Percentiles rank a stretch among this genome's conserved stretches.
phyloP scores from a whole-genome alignment of 306 rosid species.

The Trifolium pratense region DNA sequence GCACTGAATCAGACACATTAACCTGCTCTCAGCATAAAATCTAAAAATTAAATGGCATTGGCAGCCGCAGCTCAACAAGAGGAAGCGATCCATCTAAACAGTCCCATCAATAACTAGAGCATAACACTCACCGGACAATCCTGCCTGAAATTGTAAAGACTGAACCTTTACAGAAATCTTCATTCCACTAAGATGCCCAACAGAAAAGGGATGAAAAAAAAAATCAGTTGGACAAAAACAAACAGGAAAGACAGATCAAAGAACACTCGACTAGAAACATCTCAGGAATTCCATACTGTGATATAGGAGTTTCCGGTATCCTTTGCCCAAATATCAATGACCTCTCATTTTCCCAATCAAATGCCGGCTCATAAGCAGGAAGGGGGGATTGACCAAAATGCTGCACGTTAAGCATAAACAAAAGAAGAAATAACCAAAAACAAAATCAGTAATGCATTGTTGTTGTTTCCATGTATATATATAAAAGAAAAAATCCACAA shows the following conservation, averaged over 20 bases:
- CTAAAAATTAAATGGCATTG: slow-evolving; percentile 26
- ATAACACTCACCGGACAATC: slow-evolving; percentile 74
- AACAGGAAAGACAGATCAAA: slow-evolving; percentile 26
- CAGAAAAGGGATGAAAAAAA: slow-evolving; percentile 41
- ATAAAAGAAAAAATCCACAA: background rate
- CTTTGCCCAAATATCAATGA: slow-evolving; percentile 96
- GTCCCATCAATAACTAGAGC: slow-evolving; percentile 37
- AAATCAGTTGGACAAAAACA: slow-evolving; percentile 32
- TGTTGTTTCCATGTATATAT: slow-evolving; percentile 7
- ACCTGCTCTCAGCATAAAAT: slow-evolving; percentile 38
- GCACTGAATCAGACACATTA: slow-evolving; percentile 51
- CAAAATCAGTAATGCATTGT: slow-evolving; percentile 8
- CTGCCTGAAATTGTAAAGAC: slow-evolving; percentile 85
- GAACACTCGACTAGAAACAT: slow-evolving; percentile 33
- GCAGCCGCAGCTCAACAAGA: slow-evolving; percentile 5
- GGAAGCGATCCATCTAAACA: slow-evolving; percentile 37
- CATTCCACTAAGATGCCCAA: slow-evolving; percentile 73
- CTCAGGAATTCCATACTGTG: slow-evolving; percentile 68
- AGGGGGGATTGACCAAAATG: slow-evolving; percentile 89
- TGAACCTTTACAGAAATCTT: slow-evolving; percentile 93
- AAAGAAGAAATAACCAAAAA: background rate
- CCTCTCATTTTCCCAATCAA: slow-evolving; percentile 99
- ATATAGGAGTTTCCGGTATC: slow-evolving; percentile 81
- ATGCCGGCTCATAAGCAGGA: slow-evolving; percentile 97
- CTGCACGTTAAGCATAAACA: slow-evolving; percentile 49